These are phyloP conservation scores for Acacia acuminata DNA, from an alignment of 306 rosid species.

Conservation along the genomic window DNA sequence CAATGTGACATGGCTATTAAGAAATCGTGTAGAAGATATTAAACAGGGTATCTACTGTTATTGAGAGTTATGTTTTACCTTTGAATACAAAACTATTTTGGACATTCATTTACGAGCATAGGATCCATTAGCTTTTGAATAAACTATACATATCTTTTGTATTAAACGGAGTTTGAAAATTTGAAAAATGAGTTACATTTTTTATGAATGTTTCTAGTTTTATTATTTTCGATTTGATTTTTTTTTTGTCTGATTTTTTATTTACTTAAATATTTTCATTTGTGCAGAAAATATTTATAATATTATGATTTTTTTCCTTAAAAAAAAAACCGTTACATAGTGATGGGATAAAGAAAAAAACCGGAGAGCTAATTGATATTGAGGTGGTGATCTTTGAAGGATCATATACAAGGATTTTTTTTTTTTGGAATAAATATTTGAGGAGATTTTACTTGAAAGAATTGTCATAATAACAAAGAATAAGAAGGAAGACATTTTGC, in stretches of 20 bases:
- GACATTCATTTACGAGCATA: background rate
- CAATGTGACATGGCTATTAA: background rate
- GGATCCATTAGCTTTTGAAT: background rate
- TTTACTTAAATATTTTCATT: background rate
- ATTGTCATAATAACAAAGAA: background rate
- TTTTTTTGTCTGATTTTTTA: background rate
- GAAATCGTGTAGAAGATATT: background rate
- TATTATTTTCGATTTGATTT: too few relatives aligned
- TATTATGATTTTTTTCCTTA: too few relatives aligned
- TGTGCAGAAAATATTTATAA: background rate
- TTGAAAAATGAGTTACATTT: background rate
- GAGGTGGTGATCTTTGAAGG: background rate
- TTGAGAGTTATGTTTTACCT: background rate
- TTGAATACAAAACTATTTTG: background rate
- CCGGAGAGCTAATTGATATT: background rate
- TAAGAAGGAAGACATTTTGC: background rate
- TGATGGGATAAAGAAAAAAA: background rate
- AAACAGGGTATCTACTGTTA: background rate
- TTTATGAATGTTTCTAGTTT: too few relatives aligned
- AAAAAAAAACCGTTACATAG: background rate
- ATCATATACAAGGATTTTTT: too few relatives aligned
- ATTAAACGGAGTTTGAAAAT: background rate
- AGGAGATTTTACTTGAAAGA: background rate
- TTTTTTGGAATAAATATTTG: too few relatives aligned
- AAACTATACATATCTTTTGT: background rate